These are phyloP conservation scores for Penicillium freii DNA, from an alignment of 2,329 filamentous ascomycete genomes.

Conservation along the genomic window DNA sequence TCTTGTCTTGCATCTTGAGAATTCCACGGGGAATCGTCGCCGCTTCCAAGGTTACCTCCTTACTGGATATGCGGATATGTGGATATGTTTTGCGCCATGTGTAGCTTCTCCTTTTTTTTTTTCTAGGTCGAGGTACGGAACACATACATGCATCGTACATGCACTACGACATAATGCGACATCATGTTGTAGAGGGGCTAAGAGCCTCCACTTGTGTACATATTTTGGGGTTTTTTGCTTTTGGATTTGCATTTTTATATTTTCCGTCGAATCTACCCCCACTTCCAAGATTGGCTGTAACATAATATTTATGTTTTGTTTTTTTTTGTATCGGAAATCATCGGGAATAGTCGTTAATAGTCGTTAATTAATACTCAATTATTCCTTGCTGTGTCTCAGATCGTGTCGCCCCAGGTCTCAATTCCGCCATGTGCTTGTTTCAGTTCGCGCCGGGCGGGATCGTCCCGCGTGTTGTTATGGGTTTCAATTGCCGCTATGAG, in stretches of 20 bases:
- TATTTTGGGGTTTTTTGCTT: not conserved
- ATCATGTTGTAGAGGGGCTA: not conserved
- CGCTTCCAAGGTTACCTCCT: not conserved
- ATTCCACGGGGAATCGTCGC: constrained; percentile 4
- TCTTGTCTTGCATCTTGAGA: constrained; percentile 2
- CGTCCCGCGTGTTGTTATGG: not conserved
- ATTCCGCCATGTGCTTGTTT: constrained; percentile 5
- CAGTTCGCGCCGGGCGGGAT: not conserved
- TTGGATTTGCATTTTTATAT: not conserved
- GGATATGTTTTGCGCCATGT: constrained; percentile 4
- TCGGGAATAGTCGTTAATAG: not conserved
- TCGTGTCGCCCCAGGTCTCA: not conserved
- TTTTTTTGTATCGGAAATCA: not conserved
- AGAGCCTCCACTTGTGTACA: not conserved
- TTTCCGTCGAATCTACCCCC: not conserved
- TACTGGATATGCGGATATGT: not conserved
- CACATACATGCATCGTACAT: not conserved
- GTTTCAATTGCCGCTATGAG: not conserved
- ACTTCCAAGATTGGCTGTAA: too few species aligned
- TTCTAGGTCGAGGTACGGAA: not conserved
- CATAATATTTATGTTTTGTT: not conserved
- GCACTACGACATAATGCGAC: not conserved
- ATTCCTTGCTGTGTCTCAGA: constrained; percentile 4
- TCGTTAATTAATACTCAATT: not conserved
- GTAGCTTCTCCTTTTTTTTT: not conserved